Evolutionary conservation across 164 flowering plant genomes (phyloP).

Genomic region (Stephania japonica): DNA sequence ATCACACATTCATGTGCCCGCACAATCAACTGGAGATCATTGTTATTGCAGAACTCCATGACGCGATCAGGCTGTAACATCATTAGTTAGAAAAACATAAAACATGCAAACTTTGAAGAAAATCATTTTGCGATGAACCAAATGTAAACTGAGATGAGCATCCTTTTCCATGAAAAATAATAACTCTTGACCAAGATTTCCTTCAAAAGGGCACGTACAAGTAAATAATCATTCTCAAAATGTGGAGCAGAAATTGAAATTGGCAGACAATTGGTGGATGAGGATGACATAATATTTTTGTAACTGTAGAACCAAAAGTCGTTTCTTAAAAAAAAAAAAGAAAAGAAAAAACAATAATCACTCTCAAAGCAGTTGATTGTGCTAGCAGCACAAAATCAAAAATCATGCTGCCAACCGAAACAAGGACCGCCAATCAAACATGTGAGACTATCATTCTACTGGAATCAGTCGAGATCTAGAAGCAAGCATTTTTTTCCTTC

Average conservation of each 20-base stretch:
- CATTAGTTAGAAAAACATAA: not conserved
- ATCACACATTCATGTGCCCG: constrained; percentile 99
- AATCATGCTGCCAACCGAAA: not conserved
- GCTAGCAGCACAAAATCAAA: not conserved
- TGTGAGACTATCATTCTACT: not conserved
- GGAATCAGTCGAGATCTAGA: not conserved
- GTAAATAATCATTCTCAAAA: too few relatives aligned
- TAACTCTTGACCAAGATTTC: not conserved
- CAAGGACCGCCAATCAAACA: not conserved
- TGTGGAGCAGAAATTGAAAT: too few relatives aligned
- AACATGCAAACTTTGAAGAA: not conserved
- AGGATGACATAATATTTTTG: too few relatives aligned
- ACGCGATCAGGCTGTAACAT: constrained; percentile 95
- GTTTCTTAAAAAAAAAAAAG: not conserved
- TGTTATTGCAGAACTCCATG: constrained; percentile 99
- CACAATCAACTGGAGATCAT: constrained; percentile 96
- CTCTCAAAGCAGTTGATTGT: not conserved
- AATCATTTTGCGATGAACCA: not conserved
- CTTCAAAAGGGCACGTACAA: not conserved
- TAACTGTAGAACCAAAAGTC: too few relatives aligned
- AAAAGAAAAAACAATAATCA: too few relatives aligned
- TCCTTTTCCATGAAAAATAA: not conserved
- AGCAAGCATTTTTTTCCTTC: not conserved
- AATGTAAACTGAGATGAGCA: not conserved
- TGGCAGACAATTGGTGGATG: too few relatives aligned